Evolutionary conservation across 2,329 filamentous ascomycete species (phyloP).

Genomic region (Fusarium verticillioides): DNA sequence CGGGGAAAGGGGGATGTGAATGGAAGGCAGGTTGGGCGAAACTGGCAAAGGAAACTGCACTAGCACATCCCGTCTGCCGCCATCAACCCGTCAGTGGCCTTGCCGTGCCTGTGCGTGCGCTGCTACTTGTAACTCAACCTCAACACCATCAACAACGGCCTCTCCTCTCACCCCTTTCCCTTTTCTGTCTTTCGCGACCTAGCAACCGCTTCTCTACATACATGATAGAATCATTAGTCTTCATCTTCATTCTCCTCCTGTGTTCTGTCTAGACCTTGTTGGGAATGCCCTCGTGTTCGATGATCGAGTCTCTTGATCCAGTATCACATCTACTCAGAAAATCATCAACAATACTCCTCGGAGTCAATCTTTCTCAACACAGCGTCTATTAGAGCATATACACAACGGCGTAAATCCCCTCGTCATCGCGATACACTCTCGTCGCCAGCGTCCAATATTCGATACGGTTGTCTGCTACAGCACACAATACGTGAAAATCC

Average conservation of each 20-base stretch:
- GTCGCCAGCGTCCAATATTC: not conserved
- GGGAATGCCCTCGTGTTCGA: constrained; percentile 23
- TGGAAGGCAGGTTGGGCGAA: not conserved
- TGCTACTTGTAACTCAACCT: constrained; percentile 2
- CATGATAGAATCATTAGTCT: not conserved
- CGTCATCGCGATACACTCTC: not conserved
- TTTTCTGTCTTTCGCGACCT: constrained; percentile 7
- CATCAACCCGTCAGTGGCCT: not conserved
- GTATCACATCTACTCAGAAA: constrained; percentile 6
- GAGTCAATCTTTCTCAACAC: not conserved
- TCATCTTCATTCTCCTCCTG: not conserved
- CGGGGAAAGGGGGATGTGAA: not conserved
- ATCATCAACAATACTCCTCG: not conserved
- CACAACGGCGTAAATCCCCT: not conserved
- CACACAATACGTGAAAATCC: not conserved
- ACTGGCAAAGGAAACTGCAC: not conserved
- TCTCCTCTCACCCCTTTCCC: constrained; percentile 1
- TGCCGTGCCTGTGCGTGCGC: not conserved
- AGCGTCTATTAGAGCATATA: not conserved
- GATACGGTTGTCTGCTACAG: not conserved
- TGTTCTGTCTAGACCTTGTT: not conserved
- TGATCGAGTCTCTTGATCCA: constrained; percentile 3
- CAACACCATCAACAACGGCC: not conserved
- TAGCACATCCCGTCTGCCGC: not conserved
- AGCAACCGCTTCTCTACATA: constrained; percentile 1